Conservation (phyloP, 2,329 filamentous ascomycete species). For the Volutella citrinella region DNA sequence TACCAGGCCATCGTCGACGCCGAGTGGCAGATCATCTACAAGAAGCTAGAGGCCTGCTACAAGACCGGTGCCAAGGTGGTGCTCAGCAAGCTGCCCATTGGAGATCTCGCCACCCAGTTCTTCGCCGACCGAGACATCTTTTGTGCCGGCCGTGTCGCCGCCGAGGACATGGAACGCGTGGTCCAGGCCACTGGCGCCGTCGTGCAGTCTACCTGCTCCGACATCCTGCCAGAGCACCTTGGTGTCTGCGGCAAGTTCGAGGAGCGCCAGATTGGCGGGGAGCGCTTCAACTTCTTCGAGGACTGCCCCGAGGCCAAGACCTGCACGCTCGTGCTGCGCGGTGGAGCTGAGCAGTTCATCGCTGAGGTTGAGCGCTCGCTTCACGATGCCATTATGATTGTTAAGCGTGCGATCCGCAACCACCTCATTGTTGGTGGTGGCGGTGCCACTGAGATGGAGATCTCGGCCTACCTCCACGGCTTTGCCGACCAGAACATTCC, state of each 20-base stretch:
- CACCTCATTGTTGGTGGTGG: constrained; percentile 92
- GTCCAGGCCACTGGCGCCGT: constrained; percentile 92
- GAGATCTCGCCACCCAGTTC: constrained; percentile 94
- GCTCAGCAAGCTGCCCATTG: constrained; percentile 94
- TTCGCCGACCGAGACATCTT: constrained; percentile 98
- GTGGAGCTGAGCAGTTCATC: constrained; percentile 98
- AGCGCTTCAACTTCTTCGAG: constrained; percentile 98
- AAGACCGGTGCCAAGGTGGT: constrained; percentile 97
- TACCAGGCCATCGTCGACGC: constrained; percentile 99
- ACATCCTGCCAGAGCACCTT: constrained; percentile 85
- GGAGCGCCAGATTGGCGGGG: constrained; percentile 93
- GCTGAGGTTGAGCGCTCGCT: constrained; percentile 96
- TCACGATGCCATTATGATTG: constrained; percentile 99
- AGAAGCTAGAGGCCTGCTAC: constrained; percentile 94
- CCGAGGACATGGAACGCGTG: constrained; percentile 93
- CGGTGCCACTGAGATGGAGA: constrained; percentile 93
- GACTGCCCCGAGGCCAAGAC: constrained; percentile 95
- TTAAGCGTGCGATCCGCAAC: constrained; percentile 96
- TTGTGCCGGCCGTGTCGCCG: constrained; percentile 89
- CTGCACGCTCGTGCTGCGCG: constrained; percentile 91
- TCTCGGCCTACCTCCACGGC: constrained; percentile 88
- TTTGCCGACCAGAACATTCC: constrained; percentile 91
- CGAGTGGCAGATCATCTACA: constrained; percentile 99
- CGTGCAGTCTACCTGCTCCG: constrained; percentile 92
- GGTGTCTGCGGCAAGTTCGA: constrained; percentile 90